Base-by-base conservation (phyloP, 2,329 filamentous ascomycete species). In the Colletotrichum somersetense region DNA sequence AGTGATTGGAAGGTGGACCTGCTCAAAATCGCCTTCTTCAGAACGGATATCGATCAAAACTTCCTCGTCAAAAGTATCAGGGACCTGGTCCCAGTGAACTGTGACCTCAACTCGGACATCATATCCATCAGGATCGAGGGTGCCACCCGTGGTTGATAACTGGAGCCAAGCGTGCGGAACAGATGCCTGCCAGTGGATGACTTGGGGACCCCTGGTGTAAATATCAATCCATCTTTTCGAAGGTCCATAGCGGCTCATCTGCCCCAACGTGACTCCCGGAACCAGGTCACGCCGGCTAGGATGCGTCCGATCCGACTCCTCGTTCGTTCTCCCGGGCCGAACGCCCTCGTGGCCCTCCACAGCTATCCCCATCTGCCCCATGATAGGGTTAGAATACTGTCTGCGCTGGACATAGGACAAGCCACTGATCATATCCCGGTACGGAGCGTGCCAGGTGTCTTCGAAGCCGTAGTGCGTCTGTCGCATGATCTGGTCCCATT, bases 401-500 rank as follows among this genome's bases (percentile, higher is more conserved):
- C 81, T 78, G 0, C 81, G 79, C 70, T 88, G 85, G 1, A 89
- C 84, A 71, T 86, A 90, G 14, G 84, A 85, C 7, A 88, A 79
- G 1, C 90, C 89, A 1, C 82, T 78, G 12, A 85, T 83, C 77
- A 89, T 86, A 72, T 88, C 90, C 1, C 86, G 82, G 0, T 90
- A 83, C 1, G 87, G 86, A 2, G 89, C 88, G 3, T 89, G 85
- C 63, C 86, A 87, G 58, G 91, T 89, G 38, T 88, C 84, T 5
- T 88, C 88, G 4, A 87, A 88, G 72, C 91, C 79, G 48, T 83
- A 83, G 73, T 85, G 84, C 0, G 82, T 78, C 73, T 85, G 88
- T 50, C 85, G 81, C 75, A 89, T 80, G 69, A 90, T 88, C 74
- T 88, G 82, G 73, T 85, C 85, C 88, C 88, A 89, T 75, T 90